These are phyloP conservation scores for Ascochyta fabae DNA, from an alignment of 2,329 filamentous ascomycete species.

Conservation along the genomic window DNA sequence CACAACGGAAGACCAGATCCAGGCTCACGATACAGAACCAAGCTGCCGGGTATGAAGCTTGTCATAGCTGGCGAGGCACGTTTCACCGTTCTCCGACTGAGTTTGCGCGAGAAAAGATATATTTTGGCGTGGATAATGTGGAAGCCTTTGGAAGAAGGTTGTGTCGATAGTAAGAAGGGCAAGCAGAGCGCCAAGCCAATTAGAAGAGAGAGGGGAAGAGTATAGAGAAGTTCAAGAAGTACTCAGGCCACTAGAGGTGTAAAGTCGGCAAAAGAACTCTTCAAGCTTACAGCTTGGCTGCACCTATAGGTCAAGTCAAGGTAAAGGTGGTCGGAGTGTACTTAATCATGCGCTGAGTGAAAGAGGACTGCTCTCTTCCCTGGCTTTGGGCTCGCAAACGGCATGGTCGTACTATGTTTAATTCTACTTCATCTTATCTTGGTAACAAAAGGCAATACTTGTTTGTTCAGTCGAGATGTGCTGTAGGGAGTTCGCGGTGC, in stretches of 20 bases:
- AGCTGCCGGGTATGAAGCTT: background rate
- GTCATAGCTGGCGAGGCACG: background rate
- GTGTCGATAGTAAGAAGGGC: too few species aligned
- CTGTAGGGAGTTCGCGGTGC: background rate
- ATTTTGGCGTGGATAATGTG: background rate
- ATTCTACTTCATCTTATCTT: background rate
- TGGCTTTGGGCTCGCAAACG: background rate
- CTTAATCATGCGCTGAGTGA: background rate
- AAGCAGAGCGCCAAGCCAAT: too few species aligned
- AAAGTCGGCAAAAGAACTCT: background rate
- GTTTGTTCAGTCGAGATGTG: background rate
- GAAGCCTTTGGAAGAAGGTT: too few species aligned
- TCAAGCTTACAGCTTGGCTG: background rate
- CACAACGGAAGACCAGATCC: background rate
- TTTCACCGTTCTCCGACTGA: background rate
- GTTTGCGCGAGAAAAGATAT: background rate
- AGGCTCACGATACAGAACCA: background rate
- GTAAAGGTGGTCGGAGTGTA: conserved; percentile 3
- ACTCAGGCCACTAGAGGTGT: background rate
- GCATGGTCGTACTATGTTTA: background rate
- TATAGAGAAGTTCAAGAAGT: background rate
- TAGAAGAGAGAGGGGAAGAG: background rate
- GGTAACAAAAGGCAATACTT: background rate
- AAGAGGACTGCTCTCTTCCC: background rate
- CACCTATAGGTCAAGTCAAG: background rate